Conservation (phyloP, 352 stramenopile species). For the Peronospora farinosa region DNA sequence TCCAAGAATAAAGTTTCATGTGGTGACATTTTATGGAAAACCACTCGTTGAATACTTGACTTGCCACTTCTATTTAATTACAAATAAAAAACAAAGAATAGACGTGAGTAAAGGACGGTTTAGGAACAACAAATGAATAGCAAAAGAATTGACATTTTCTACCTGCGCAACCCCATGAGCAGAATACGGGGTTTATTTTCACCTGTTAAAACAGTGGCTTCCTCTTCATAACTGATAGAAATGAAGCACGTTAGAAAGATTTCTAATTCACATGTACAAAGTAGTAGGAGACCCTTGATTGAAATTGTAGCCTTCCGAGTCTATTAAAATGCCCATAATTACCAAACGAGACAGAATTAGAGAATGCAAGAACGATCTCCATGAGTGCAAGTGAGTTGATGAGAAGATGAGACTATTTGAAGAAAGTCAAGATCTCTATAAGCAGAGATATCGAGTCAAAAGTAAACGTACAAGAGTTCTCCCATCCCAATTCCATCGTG, state of each 20-base stretch:
- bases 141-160: not conserved
- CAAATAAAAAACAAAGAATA: constrained; percentile 1
- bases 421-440: not conserved
- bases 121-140: not conserved
- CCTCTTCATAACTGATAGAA: constrained; percentile 53
- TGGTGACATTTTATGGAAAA: constrained; percentile 99
- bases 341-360: constrained; percentile 12
- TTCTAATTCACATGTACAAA: not conserved
- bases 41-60: constrained; percentile 91
- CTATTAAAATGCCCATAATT: constrained; percentile 7
- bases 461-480: constrained; percentile 67
- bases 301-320: constrained; percentile 40
- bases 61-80: constrained; percentile 64
- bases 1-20: constrained; percentile 97
- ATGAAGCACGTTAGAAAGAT: not conserved
- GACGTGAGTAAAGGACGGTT: not conserved
- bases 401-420: not conserved
- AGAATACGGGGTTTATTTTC: constrained; percentile 93
- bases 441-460: not conserved
- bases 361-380: not conserved
- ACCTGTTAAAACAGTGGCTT: constrained; percentile 62
- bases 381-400: not conserved
- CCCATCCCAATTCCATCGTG: constrained; percentile 62
- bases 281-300: constrained; percentile 21
- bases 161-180: constrained; percentile 94